Evolutionary conservation across 2,329 filamentous ascomycete species (phyloP).

Genomic region (Fusarium humuli): DNA sequence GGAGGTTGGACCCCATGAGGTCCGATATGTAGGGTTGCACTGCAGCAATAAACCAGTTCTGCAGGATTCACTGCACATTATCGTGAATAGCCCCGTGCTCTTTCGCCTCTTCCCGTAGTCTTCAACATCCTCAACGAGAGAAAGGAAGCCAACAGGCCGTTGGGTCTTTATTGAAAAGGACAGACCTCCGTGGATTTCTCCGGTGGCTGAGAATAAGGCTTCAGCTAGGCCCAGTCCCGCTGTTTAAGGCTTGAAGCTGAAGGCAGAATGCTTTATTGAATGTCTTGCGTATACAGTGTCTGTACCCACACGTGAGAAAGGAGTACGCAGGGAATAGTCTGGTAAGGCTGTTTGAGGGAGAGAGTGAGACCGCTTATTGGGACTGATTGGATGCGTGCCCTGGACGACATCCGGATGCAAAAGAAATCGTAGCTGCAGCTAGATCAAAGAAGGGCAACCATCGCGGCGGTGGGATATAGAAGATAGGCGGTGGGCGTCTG

Average conservation of each 20-base stretch:
- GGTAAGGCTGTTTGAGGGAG: background rate
- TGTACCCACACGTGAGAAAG: background rate
- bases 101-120: background rate
- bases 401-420: background rate
- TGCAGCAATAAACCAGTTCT: conserved; percentile 12
- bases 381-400: conserved; percentile 6
- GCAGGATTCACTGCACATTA: conserved; percentile 7
- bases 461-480: background rate
- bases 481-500: conserved; percentile 5
- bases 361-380: background rate
- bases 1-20: conserved; percentile 1
- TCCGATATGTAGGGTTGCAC: conserved; percentile 28
- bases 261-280: background rate
- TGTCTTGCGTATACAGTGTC: conserved; percentile 14
- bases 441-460: conserved; percentile 8
- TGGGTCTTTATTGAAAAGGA: background rate
- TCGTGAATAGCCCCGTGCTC: conserved; percentile 2
- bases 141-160: background rate
- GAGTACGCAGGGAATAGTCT: background rate
- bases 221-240: conserved; percentile 4
- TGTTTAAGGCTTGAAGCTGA: conserved; percentile 14
- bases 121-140: background rate
- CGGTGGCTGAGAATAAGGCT: conserved; percentile 21
- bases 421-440: background rate
- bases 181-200: conserved; percentile 5